Percentiles rank a stretch among this genome's conserved stretches.
Evolutionary conservation across 2,329 filamentous ascomycete species (phyloP).

Genomic region (Alternaria sp.): DNA sequence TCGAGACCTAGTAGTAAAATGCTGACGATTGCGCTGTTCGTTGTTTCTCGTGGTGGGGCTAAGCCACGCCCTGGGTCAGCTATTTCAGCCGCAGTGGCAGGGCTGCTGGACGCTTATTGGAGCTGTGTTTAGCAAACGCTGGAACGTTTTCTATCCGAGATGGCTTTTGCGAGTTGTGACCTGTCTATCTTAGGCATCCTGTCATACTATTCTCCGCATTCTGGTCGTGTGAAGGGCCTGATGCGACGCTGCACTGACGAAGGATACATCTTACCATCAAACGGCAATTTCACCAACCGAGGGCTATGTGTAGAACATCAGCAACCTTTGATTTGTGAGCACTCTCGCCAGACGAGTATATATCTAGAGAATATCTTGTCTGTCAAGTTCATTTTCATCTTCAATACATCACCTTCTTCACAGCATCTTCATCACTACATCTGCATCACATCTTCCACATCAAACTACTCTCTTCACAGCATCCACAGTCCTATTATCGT

Average conservation of each 20-base stretch:
- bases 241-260: not conserved
- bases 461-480: not conserved
- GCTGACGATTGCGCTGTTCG: slow-evolving; percentile 1
- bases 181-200: not conserved
- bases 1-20: not conserved
- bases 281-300: slow-evolving; percentile 13
- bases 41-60: not conserved
- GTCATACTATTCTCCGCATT: not conserved
- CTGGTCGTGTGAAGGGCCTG: not conserved
- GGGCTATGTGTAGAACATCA: slow-evolving; percentile 13
- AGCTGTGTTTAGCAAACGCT: not conserved
- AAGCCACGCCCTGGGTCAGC: slow-evolving; percentile 9
- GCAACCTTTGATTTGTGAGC: slow-evolving; percentile 3
- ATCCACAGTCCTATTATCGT: not conserved
- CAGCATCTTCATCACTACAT: not conserved
- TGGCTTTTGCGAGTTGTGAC: not conserved
- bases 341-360: slow-evolving; percentile 14
- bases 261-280: slow-evolving; percentile 8
- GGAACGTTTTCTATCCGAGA: not conserved
- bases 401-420: not conserved
- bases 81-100: slow-evolving; percentile 9
- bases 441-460: not conserved
- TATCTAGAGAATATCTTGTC: slow-evolving; percentile 2
- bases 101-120: not conserved
- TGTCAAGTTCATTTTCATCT: slow-evolving; percentile 23